A percentile compares a stretch with the other conserved stretches of the same genome.
Evolutionary conservation across 108 stramenopile species (phyloP).

Genomic region (Conticribra guillardii): DNA sequence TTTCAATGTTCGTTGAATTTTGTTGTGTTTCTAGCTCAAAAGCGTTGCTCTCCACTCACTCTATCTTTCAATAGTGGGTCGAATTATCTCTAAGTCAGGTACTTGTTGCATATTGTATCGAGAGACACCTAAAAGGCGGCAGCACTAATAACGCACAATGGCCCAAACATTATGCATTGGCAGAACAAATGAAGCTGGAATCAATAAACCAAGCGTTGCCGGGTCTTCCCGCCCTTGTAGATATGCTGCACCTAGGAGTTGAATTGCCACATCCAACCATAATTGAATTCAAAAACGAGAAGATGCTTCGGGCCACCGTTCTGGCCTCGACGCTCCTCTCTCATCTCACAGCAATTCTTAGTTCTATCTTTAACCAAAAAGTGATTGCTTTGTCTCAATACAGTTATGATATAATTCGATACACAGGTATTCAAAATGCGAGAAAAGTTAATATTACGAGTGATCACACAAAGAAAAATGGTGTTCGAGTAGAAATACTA

Average conservation of each 20-base stretch:
- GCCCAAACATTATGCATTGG: background rate
- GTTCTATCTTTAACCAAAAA: constrained; percentile 31
- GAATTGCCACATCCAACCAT: constrained; percentile 76
- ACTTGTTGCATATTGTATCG: constrained; percentile 65
- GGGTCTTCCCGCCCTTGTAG: constrained; percentile 52
- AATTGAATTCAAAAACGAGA: constrained; percentile 26
- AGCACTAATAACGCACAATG: constrained; percentile 14
- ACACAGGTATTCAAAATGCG: constrained; percentile 1
- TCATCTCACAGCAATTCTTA: constrained; percentile 47
- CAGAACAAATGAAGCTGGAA: constrained; percentile 10
- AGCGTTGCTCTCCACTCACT: background rate
- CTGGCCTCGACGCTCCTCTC: constrained; percentile 65
- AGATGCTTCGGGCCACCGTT: constrained; percentile 50
- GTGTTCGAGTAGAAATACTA: constrained; percentile 11
- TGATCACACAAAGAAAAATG: constrained; percentile 3
- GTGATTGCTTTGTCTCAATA: constrained; percentile 1
- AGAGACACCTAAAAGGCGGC: constrained; percentile 66
- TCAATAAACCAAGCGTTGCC: constrained; percentile 52
- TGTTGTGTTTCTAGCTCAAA: background rate
- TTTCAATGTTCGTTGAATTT: background rate
- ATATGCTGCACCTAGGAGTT: constrained; percentile 47
- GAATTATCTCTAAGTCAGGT: constrained; percentile 73
- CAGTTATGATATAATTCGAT: constrained; percentile 31
- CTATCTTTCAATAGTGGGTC: constrained; percentile 30
- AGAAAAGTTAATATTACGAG: constrained; percentile 27